Conservation (phyloP, 192 early-diverging fungal species). For the Coemansia sp. region DNA sequence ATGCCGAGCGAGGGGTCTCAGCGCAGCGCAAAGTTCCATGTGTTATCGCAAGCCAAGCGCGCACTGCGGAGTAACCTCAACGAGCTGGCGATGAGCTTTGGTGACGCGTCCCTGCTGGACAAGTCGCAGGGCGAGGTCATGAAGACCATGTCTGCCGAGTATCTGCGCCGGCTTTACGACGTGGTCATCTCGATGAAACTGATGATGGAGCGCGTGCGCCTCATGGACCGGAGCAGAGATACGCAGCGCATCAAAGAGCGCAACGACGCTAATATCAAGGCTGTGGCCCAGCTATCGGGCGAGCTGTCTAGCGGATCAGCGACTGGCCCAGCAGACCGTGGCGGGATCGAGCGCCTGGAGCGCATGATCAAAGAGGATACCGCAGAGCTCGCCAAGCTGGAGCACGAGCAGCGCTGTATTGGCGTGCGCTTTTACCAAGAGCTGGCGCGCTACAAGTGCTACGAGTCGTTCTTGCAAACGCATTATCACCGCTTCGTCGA, state of each 20-base stretch:
- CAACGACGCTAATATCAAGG: conserved; percentile 28
- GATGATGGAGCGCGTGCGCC: conserved; percentile 53
- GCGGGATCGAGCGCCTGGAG: conserved; percentile 42
- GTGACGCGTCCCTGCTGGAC: conserved; percentile 47
- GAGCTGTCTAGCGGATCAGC: conserved; percentile 12
- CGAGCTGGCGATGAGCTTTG: conserved; percentile 52
- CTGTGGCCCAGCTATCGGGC: conserved; percentile 23
- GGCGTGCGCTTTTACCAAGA: conserved; percentile 52
- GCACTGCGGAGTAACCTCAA: conserved; percentile 36
- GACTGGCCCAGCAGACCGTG: conserved; percentile 15
- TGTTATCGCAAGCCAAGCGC: conserved; percentile 36
- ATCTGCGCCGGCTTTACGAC: conserved; percentile 51
- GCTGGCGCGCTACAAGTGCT: conserved; percentile 51
- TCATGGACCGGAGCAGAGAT: conserved; percentile 35
- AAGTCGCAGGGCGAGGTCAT: conserved; percentile 54
- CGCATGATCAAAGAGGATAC: conserved; percentile 38
- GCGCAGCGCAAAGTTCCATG: conserved; percentile 38
- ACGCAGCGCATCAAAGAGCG: conserved; percentile 46
- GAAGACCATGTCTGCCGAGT: conserved; percentile 51
- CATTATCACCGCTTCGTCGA: conserved; percentile 44
- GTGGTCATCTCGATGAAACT: conserved; percentile 53
- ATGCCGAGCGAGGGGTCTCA: conserved; percentile 35
- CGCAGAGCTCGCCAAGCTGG: conserved; percentile 38
- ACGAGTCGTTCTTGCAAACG: conserved; percentile 48
- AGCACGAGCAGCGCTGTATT: conserved; percentile 48